A percentile compares a stretch with the other conserved stretches of the same genome.
phyloP scores from a whole-genome alignment of 2,329 filamentous ascomycete genomes.

The Atkinsonella hypoxylon region DNA sequence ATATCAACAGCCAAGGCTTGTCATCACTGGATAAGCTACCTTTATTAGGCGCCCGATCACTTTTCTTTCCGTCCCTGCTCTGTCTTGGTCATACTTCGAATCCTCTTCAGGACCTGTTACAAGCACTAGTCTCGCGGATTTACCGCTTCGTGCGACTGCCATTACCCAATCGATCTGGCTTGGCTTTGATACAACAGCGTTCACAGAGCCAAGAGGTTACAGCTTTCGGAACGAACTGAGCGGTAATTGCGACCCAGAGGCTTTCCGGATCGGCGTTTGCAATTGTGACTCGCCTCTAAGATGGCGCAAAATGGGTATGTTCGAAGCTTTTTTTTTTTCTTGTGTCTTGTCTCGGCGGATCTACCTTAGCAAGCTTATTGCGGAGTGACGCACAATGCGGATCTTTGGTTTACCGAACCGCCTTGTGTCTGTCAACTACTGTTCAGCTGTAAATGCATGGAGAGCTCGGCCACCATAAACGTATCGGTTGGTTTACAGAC shows the following conservation, averaged over 20 bases:
- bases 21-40: background rate
- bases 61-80: background rate
- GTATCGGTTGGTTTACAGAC: background rate
- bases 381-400: background rate
- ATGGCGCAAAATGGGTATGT: slow-evolving; percentile 24
- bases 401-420: background rate
- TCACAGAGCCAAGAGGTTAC: background rate
- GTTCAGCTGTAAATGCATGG: too few relatives aligned
- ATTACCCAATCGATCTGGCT: background rate
- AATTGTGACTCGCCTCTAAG: slow-evolving; percentile 9
- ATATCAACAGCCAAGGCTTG: slow-evolving; percentile 2
- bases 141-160: background rate
- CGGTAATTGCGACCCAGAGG: background rate
- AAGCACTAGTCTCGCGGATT: background rate
- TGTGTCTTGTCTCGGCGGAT: background rate
- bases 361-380: background rate
- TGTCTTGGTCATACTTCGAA: background rate
- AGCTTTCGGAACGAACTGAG: background rate
- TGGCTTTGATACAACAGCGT: background rate
- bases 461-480: background rate
- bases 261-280: background rate
- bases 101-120: background rate
- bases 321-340: background rate
- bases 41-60: background rate
- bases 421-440: too few relatives aligned